Conservation (phyloP, 2,329 filamentous ascomycete genomes). For the Ophiocordyceps camponoti-leonardi region DNA sequence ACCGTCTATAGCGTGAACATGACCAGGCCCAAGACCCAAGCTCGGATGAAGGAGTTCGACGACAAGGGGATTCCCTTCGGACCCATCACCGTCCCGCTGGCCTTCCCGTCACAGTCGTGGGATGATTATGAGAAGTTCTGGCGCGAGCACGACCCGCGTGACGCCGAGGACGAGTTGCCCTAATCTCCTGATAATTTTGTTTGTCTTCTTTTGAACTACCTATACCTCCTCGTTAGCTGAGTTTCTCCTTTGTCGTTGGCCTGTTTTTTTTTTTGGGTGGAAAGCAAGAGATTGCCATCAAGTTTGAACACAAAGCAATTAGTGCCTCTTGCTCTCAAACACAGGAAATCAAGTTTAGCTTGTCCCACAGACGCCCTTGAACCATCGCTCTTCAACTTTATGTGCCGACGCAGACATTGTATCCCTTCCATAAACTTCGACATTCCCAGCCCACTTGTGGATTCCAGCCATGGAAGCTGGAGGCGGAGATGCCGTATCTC, state of each 20-base stretch:
- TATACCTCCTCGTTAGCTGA: background rate
- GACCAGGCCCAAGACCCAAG: constrained; percentile 26
- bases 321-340: background rate
- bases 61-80: constrained; percentile 25
- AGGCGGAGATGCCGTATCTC: background rate
- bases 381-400: background rate
- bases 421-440: background rate
- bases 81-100: constrained; percentile 35
- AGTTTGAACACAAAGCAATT: background rate
- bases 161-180: constrained; percentile 6
- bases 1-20: constrained; percentile 46
- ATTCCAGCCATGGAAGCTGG: background rate
- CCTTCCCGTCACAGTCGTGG: constrained; percentile 28
- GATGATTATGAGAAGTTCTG: constrained; percentile 27
- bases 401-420: background rate
- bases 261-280: background rate
- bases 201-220: background rate
- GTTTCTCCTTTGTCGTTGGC: background rate
- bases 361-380: background rate
- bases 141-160: constrained; percentile 10
- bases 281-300: background rate
- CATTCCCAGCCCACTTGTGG: background rate
- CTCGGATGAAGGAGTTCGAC: constrained; percentile 33
- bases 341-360: background rate
- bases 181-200: no score